Base-by-base conservation (phyloP, 192 early-diverging fungal species). In the Dimargaris verticillata region DNA sequence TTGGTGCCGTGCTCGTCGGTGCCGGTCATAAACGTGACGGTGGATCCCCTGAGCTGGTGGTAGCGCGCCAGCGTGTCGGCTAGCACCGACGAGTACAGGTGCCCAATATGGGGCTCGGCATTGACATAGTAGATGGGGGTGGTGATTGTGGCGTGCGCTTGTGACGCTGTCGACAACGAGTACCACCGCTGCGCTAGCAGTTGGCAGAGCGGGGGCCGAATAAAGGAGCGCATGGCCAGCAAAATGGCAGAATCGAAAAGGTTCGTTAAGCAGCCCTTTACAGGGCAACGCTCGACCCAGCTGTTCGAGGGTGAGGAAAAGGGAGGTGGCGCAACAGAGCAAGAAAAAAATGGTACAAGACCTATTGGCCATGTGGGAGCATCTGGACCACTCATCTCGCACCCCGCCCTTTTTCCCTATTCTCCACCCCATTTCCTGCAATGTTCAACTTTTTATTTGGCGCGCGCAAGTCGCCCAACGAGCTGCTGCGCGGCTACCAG, bases 1-100 rank as follows among this genome's bases (percentile, higher is more conserved):
- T 97, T 97, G 5, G 89, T 78, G 3, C 95, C 95, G 68, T 97
- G 95, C 65, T 97, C 95, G 65, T 97, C 95, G 3, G 95, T 97
- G 41, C 95, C 95, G 2, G 84, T 85, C 25, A 71, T 74, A 17
- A 87, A 59, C 13, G 84, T 24, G 0, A 78, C 70, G 20, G 43
- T 63, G 25, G 77, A 66, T 17, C 88, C 91, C 41, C 77, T 83
- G 18, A 61, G 46, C 17, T 25, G 61, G 60, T 84, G 79, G 62
- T 80, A 92, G 25, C 92, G 70, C 61, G 80, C 79, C 20, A 95
- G 66, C 7, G 82, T 80, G 64, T 97, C 95, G 0, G 86, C 83
- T 1, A 97, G 67, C 11, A 95, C 88, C 0, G 85, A 73, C 6
- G 92, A 88, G 68, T 92, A 93, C 60, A 97, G 72, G 62, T 97